Base-by-base conservation (phyloP, 805 yeast genomes). In the Scheffersomyces stipitis region DNA sequence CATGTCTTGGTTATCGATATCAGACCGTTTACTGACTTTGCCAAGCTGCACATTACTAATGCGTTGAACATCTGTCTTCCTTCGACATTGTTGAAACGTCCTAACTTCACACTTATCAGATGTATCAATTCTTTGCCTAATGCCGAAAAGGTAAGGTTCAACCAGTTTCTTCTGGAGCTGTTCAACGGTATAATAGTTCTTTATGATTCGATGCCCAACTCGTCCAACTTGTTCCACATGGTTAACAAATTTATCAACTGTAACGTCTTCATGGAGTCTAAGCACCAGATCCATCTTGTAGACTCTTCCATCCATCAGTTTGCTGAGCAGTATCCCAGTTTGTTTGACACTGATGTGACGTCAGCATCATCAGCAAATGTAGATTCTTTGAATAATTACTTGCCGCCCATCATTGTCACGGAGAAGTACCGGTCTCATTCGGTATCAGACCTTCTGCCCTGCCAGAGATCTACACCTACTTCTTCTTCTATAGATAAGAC, bases 41-140 rank as follows among this genome's bases (percentile, higher is more conserved):
- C 81, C 29, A 74, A 69, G 41, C 54, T 71, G 2, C 88, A 82
- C 43, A 59, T 91, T 9, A 51, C 49, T 3, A 67, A 74, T 28
- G 76, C 97, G 1, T 66, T 86, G 30, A 87, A 87, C 55, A 73
- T 91, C 26, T 86, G 95, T 58, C 63, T 90, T 10, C 97, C 98
- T 2, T 83, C 96, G n/a, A 90, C 97, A 0, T 67, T 90, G 28
- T 64, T 90, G 44, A 85, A 81, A 55, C 74, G 98, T 45, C 67
- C 80, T 22, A 83, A 81, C 36, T 90, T 86, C 51, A 79, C 80
- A 3, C 65, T 90, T 38, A 65, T 64, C 31, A 72, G 80, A 51
- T 80, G 87, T 47, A 62, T 84, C 16, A 77, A 75, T 34, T 80
- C 86, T 20, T 60, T 84, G 33, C 78, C 86, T 0, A 48, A 60